Conservation (phyloP, 2,329 filamentous ascomycete species). For the Balansia obtecta region DNA sequence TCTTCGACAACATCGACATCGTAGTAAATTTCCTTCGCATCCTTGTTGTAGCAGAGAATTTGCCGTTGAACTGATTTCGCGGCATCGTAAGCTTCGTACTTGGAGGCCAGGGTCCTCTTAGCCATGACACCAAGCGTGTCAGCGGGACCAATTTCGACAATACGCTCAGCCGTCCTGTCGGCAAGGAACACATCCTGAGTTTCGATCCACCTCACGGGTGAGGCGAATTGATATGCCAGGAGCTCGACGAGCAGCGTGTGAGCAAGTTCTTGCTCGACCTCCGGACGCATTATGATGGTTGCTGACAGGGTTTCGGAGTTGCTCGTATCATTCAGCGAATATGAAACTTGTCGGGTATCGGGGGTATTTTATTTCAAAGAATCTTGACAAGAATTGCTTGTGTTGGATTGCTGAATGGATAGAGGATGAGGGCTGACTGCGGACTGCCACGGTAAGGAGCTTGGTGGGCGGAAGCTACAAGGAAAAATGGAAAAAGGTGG, state of each 20-base stretch:
- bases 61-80: conserved; percentile 93
- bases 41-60: conserved; percentile 99
- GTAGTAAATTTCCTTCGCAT: conserved; percentile 98
- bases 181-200: conserved; percentile 99
- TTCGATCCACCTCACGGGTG: conserved; percentile 98
- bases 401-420: background rate
- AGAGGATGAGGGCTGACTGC: background rate
- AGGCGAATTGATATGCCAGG: conserved; percentile 97
- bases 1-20: conserved; percentile 93
- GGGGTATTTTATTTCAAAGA: too few species aligned
- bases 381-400: background rate
- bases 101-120: conserved; percentile 85
- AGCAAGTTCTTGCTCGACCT: conserved; percentile 97
- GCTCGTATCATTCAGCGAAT: background rate
- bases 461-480: conserved; percentile 10
- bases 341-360: background rate
- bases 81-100: conserved; percentile 97
- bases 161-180: conserved; percentile 89
- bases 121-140: conserved; percentile 98
- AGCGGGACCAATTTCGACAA: conserved; percentile 93
- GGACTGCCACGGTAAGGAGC: conserved; percentile 1
- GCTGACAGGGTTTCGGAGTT: too few species aligned
- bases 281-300: conserved; percentile 69
- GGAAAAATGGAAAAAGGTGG: conserved; percentile 7
- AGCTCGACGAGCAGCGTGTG: conserved; percentile 98